Conservation (phyloP, 2,329 filamentous ascomycete genomes). For the Macrophomina pseudophaseolina region DNA sequence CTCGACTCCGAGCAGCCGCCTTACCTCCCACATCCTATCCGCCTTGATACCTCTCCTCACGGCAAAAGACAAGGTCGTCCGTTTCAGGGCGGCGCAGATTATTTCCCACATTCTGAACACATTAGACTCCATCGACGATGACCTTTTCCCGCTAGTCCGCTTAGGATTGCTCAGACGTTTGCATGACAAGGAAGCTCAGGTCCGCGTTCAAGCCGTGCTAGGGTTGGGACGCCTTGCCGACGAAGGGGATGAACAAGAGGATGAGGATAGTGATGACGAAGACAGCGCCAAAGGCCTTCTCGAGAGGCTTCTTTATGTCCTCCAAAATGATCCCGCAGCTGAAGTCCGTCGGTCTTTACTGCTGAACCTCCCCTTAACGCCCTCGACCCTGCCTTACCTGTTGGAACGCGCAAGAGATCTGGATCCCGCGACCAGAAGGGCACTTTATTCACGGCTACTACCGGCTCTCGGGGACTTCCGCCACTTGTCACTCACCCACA, state of each 20-base stretch:
- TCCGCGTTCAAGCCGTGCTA: constrained; percentile 88
- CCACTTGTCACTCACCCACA: constrained; percentile 88
- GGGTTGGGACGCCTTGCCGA: constrained; percentile 82
- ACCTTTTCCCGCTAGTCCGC: constrained; percentile 82
- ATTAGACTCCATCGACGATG: constrained; percentile 88
- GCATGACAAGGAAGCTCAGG: constrained; percentile 90
- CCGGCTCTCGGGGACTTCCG: constrained; percentile 93
- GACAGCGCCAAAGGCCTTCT: constrained; percentile 71
- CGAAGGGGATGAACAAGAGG: constrained; percentile 64
- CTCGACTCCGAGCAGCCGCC: constrained; percentile 82
- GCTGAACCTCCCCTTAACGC: constrained; percentile 85
- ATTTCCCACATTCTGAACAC: constrained; percentile 92
- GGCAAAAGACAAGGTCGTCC: constrained; percentile 89
- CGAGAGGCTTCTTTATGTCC: constrained; percentile 81
- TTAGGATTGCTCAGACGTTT: constrained; percentile 82
- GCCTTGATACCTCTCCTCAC: constrained; percentile 76
- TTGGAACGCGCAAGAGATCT: constrained; percentile 90
- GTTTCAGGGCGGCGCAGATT: constrained; percentile 88
- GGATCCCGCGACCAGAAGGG: constrained; percentile 80
- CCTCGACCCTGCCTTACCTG: constrained; percentile 81
- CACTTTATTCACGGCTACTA: constrained; percentile 84
- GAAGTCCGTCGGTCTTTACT: constrained; percentile 89
- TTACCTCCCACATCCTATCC: constrained; percentile 76
- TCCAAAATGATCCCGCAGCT: constrained; percentile 92
- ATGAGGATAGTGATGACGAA: constrained; percentile 72